Conservation (phyloP, 2,329 filamentous ascomycete species). For the Arthrobotrys entomopaga region DNA sequence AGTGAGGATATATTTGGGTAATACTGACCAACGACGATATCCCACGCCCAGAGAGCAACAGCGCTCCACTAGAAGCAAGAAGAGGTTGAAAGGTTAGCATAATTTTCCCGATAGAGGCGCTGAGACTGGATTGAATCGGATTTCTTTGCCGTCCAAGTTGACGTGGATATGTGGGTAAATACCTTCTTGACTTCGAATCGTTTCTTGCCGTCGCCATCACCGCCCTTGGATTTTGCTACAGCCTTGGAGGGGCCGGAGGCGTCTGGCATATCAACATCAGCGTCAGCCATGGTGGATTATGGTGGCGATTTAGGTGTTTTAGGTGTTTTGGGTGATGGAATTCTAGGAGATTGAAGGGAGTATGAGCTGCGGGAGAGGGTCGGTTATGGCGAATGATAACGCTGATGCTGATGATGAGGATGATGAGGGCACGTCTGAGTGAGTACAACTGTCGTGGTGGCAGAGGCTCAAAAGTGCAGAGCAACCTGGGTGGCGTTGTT, state of each 20-base stretch:
- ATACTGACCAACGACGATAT: constrained; percentile 78
- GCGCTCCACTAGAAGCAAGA: constrained; percentile 83
- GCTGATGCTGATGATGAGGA: constrained; percentile 8
- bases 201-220: constrained; percentile 78
- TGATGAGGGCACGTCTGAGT: constrained; percentile 24
- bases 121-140: neutral
- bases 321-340: neutral
- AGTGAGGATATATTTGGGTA: neutral
- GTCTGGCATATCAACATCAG: constrained; percentile 97
- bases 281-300: constrained; percentile 60
- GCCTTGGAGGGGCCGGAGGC: constrained; percentile 71
- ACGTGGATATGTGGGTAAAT: constrained; percentile 56
- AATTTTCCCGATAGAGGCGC: neutral
- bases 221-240: constrained; percentile 69
- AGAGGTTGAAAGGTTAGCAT: constrained; percentile 34
- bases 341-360: constrained; percentile 13
- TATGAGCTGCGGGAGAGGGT: neutral
- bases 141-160: too few species aligned
- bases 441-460: constrained; percentile 32
- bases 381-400: too few species aligned
- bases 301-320: neutral
- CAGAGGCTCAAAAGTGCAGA: constrained; percentile 51
- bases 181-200: constrained; percentile 99
- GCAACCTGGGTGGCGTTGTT: neutral
- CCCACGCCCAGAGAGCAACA: constrained; percentile 98